These are phyloP conservation scores for Linnemannia schmuckeri DNA, from an alignment of 192 early-diverging fungal genomes.

Conservation along the genomic window DNA sequence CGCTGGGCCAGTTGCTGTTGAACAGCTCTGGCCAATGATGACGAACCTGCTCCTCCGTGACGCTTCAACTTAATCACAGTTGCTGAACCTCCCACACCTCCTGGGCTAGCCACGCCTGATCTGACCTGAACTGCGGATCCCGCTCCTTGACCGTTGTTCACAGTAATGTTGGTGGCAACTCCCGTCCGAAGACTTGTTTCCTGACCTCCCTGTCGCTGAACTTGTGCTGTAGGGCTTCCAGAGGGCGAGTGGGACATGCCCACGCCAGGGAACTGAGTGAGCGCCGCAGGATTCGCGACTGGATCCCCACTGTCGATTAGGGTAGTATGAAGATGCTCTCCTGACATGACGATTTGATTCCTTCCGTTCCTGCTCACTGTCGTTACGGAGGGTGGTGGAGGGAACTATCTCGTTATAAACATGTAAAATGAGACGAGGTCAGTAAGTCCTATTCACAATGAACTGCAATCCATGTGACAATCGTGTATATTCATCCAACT, in stretches of 20 bases:
- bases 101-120: not conserved
- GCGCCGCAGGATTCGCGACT: not conserved
- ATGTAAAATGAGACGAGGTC: not conserved
- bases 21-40: constrained; percentile 67
- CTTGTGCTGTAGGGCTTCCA: not conserved
- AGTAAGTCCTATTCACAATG: not conserved
- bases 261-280: constrained; percentile 16
- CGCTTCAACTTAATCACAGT: constrained; percentile 52
- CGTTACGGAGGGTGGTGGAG: constrained; percentile 46
- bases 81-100: constrained; percentile 16
- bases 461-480: not conserved
- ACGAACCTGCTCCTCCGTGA: constrained; percentile 61
- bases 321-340: constrained; percentile 46
- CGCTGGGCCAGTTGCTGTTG: constrained; percentile 64
- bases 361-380: constrained; percentile 46
- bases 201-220: constrained; percentile 10
- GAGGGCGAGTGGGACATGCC: constrained; percentile 9
- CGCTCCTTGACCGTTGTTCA: not conserved
- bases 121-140: constrained; percentile 18
- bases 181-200: not conserved
- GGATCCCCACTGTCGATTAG: constrained; percentile 42
- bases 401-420: constrained; percentile 28
- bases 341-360: constrained; percentile 53
- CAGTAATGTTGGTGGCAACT: not conserved
- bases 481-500: not conserved